Evolutionary conservation across 2,329 filamentous ascomycete genomes (phyloP).

Genomic region (Clonostachys byssicola): DNA sequence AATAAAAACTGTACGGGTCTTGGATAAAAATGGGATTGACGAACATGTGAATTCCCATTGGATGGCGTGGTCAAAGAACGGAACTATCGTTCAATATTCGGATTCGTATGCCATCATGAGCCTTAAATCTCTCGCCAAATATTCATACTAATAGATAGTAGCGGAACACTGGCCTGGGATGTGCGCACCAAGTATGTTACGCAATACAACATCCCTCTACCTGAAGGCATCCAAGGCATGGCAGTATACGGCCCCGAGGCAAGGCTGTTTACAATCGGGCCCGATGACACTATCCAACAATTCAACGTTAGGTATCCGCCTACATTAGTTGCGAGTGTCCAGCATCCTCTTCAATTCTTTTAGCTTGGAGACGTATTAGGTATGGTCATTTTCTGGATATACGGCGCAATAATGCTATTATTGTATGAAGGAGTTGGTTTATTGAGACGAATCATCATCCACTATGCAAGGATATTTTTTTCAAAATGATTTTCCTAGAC

Average conservation of each 20-base stretch:
- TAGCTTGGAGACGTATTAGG: no score
- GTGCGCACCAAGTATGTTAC: constrained; percentile 95
- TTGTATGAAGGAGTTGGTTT: no score
- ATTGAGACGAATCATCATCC: no score
- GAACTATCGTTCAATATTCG: constrained; percentile 86
- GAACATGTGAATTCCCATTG: constrained; percentile 70
- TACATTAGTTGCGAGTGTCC: constrained; percentile 78
- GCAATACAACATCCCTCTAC: constrained; percentile 81
- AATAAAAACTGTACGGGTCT: constrained; percentile 82
- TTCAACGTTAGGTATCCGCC: constrained; percentile 86
- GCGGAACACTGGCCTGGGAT: constrained; percentile 93
- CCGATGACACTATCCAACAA: constrained; percentile 87
- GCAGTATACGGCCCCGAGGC: constrained; percentile 87
- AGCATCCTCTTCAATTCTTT: constrained; percentile 48
- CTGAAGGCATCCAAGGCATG: constrained; percentile 78
- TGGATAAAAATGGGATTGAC: constrained; percentile 73
- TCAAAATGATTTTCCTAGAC: no score
- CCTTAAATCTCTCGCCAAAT: neutral
- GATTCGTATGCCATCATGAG: constrained; percentile 59
- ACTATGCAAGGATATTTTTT: no score
- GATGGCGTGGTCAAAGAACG: constrained; percentile 99
- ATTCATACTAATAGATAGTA: constrained; percentile 21
- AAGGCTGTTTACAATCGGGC: constrained; percentile 88
- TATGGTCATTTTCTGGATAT: no score
- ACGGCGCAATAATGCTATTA: no score